Evolutionary conservation across 495 filamentous ascomycete species (phyloP), one percentile per base, ranked within the genome.

Genomic region (Penicillium roqueforti): DNA sequence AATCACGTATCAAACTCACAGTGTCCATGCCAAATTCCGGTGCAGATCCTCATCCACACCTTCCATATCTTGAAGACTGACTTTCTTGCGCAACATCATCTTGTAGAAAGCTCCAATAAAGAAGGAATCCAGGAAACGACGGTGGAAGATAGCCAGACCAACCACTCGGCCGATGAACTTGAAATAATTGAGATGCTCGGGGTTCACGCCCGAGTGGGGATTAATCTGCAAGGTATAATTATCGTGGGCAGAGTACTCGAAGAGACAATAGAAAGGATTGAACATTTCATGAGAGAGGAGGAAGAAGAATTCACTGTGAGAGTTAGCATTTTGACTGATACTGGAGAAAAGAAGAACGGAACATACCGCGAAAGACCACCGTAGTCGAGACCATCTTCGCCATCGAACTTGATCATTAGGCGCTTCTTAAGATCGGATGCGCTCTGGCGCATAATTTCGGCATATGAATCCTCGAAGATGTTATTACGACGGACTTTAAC

Each of bases 191-290:
- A 99, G 78, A 81, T 99, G 93, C 73, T 99, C 93, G 6, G 93
- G 95, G 73, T 99, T 99, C 72, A 99, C 97, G 57, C 93, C 93
- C 54, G 93, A 99, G 68, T 99, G 93, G 53, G 93, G 93, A 75
- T 99, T 99, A 77, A 99, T 99, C 75, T 99, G 93, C 53, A 99
- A 86, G 50, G 93, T 99, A 76, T 99, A 99, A 76, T 99, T 99
- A 83, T 99, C 93, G 76, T 99, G 93, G 26, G 93, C 93, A 56
- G 93, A 97, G 70, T 99, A 99, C 76, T 99, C 93, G 77, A 99
- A 99, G 41, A 99, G 80, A 74, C 93, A 99, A 76, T 99, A 99
- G 76, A 99, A 99, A 49, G 93, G 93, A 72, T 99, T 99, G 75
- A 99, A 99, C 93, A 99, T 99, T 78, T 99, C 93, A 73, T 99